Evolutionary conservation across 2,329 filamentous ascomycete species (phyloP).

Genomic region (Mycosphaerella arachidis): DNA sequence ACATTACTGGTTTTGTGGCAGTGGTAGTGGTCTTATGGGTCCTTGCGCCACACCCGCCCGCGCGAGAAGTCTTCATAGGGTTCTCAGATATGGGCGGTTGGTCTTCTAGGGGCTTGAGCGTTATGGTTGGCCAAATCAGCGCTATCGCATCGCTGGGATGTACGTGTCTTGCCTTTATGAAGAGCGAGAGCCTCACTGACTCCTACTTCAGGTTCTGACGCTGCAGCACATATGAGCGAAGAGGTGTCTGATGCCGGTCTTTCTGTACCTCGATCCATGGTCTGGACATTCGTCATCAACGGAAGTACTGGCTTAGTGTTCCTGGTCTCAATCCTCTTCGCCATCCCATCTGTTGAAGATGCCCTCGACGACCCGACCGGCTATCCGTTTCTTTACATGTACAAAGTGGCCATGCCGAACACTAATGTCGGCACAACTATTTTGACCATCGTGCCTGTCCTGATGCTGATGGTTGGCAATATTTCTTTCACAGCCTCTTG

Average conservation of each 20-base stretch:
- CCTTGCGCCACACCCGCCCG: constrained; percentile 17
- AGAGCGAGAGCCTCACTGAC: no score
- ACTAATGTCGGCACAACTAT: constrained; percentile 16
- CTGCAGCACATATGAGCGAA: constrained; percentile 21
- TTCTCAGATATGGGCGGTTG: constrained; percentile 28
- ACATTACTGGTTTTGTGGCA: constrained; percentile 17
- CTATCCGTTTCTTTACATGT: constrained; percentile 19
- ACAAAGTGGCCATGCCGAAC: constrained; percentile 17
- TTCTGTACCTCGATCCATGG: constrained; percentile 29
- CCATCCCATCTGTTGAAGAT: constrained; percentile 19
- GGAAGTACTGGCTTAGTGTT: constrained; percentile 17
- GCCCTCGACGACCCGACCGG: constrained; percentile 19
- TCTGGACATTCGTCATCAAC: constrained; percentile 25
- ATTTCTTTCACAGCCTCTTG: constrained; percentile 19
- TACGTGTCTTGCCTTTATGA: neutral
- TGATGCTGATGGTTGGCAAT: constrained; percentile 17
- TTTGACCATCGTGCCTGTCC: constrained; percentile 14
- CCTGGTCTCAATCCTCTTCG: constrained; percentile 17
- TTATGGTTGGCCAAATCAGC: constrained; percentile 28
- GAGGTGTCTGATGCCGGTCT: constrained; percentile 23
- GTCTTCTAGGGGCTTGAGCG: constrained; percentile 26
- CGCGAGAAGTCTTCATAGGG: constrained; percentile 29
- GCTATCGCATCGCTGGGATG: constrained; percentile 18
- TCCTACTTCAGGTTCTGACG: constrained; percentile 8
- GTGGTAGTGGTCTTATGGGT: constrained; percentile 18